Base-by-base conservation (phyloP, 2,329 filamentous ascomycete species). In the Penicillium sp. region DNA sequence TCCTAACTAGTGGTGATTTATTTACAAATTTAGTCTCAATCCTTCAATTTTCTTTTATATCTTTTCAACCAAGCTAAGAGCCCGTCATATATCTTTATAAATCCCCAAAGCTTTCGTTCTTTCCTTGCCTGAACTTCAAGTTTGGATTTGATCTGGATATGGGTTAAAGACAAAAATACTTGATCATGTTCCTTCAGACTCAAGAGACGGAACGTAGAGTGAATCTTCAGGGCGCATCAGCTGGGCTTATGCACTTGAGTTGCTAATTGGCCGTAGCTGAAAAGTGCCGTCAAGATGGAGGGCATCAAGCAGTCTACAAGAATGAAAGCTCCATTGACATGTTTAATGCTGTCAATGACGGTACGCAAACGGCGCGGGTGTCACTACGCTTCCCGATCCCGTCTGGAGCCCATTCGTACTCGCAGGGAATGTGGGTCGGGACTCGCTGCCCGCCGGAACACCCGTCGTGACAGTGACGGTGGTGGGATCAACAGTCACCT, bases 401-500 rank as follows among this genome's bases (percentile, higher is more conserved):
- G 44, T 53, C 44, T 53, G 31, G 0, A 18, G 0, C 11, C 44
- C 35, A 53, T 20, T 53, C 44, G 51, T 53, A 47, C 44, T 53
- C 0, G 33, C 33, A 53, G 44, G 35, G 44, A 48, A 33, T 33
- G 44, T 53, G 25, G 51, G 51, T 33, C 51, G 43, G 26, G 51
- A 47, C 51, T 53, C 51, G 43, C 51, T 47, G 51, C 43, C 43
- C 33, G 44, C 33, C 44, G 51, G 26, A 53, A 40, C 51, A 42
- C 29, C 51, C 51, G 51, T 53, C 43, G 51, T 53, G n/a, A 53
- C 33, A 45, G 42, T 52, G 41, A 52, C 49, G 18, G 49, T 46
- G 27, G 42, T 37, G 41, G 49, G 29, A 31, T 31, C 29, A 31
- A 31, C 49, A 52, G 41, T 52, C 49, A 52, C 49, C 12, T 6